phyloP scores from a whole-genome alignment of 179 eudicot species.

The Vitellaria paradoxa region DNA sequence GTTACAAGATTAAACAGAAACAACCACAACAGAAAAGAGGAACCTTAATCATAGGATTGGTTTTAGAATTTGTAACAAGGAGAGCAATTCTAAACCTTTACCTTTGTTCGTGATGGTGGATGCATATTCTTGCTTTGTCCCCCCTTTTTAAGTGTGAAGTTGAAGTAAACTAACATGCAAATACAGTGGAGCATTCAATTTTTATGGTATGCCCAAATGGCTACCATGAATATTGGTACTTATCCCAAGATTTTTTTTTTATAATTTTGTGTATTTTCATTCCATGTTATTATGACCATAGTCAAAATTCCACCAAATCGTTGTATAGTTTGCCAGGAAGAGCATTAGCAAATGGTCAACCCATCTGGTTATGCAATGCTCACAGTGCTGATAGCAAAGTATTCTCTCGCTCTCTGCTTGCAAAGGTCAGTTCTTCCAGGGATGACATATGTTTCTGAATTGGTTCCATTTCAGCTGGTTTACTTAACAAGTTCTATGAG shows the following conservation, averaged over 20 bases:
- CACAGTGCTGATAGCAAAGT: constrained; percentile 67
- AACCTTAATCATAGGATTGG: background rate
- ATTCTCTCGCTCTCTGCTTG: constrained; percentile 71
- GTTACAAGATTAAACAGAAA: background rate
- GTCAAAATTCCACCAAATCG: background rate
- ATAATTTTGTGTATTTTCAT: background rate
- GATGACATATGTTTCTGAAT: background rate
- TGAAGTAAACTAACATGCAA: background rate
- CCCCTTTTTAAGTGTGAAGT: background rate
- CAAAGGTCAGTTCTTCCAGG: constrained; percentile 47
- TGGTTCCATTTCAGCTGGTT: constrained; percentile 4
- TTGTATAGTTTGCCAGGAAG: constrained; percentile 70
- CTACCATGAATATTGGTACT: background rate
- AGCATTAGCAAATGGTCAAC: constrained; percentile 50
- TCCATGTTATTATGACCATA: background rate
- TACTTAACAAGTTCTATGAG: background rate
- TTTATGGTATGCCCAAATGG: background rate
- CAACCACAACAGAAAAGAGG: background rate
- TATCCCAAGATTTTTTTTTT: background rate
- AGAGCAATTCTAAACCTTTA: background rate
- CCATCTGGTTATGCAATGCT: constrained; percentile 75
- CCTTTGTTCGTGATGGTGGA: background rate
- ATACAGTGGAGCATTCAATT: background rate
- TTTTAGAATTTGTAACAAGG: background rate
- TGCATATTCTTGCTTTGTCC: background rate